Evolutionary conservation across 768 basidiomycete species (phyloP).

Genomic region (Collybiopsis luxurians): DNA sequence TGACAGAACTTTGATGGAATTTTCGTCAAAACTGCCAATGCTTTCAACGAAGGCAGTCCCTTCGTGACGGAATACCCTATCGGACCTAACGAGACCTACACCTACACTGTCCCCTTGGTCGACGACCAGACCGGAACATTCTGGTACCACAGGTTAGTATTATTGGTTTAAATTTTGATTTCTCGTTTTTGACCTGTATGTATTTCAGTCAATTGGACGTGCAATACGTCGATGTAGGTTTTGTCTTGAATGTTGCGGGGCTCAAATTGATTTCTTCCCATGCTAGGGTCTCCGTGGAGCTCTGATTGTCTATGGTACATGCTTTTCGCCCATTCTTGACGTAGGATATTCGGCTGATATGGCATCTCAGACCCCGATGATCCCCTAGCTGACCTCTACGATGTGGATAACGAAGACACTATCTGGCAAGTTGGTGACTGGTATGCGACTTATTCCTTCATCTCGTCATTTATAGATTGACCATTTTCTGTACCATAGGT

Average conservation of each 20-base stretch:
- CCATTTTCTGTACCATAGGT: constrained; percentile 24
- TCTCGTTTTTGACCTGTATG: constrained; percentile 9
- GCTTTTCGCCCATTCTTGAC: constrained; percentile 4
- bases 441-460: no score
- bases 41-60: constrained; percentile 32
- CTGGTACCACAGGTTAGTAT: constrained; percentile 30
- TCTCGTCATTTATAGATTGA: constrained; percentile 11
- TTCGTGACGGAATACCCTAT: constrained; percentile 45
- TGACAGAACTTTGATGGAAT: constrained; percentile 25
- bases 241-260: background rate
- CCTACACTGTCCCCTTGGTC: constrained; percentile 31
- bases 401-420: constrained; percentile 35
- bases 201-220: constrained; percentile 19
- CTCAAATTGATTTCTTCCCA: background rate
- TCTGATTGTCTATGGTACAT: constrained; percentile 27
- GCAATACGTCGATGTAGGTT: constrained; percentile 25
- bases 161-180: constrained; percentile 1
- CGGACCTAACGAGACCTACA: constrained; percentile 30
- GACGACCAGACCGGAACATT: constrained; percentile 39
- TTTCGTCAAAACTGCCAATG: constrained; percentile 19
- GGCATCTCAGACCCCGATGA: constrained; percentile 29
- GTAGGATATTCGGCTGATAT: background rate
- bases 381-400: constrained; percentile 37
- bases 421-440: constrained; percentile 21
- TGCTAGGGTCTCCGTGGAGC: constrained; percentile 29